A percentile compares a stretch with the other conserved stretches of the same genome.
Evolutionary conservation across 495 filamentous ascomycete genomes (phyloP).

Genomic region (Trichoderma virens): DNA sequence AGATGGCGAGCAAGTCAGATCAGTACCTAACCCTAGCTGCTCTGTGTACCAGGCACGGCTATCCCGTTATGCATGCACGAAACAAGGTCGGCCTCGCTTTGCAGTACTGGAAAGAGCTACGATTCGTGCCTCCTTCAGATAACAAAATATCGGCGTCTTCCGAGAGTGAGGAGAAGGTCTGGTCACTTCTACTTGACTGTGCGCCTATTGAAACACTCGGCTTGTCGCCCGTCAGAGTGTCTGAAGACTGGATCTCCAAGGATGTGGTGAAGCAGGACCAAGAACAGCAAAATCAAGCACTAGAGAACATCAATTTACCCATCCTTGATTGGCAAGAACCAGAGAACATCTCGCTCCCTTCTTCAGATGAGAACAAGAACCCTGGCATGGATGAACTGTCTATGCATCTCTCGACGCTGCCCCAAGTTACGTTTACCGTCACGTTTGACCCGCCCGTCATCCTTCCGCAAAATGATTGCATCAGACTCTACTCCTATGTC

Average conservation of each 20-base stretch:
- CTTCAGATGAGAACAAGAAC: slow-evolving; percentile 29
- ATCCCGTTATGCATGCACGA: slow-evolving; percentile 68
- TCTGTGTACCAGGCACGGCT: slow-evolving; percentile 62
- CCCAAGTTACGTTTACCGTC: slow-evolving; percentile 75
- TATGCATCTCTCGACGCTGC: slow-evolving; percentile 29
- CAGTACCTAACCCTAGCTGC: slow-evolving; percentile 46
- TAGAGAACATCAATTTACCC: slow-evolving; percentile 32
- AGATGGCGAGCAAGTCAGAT: slow-evolving; percentile 38
- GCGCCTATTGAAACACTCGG: slow-evolving; percentile 39
- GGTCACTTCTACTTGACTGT: slow-evolving; percentile 58
- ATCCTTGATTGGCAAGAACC: slow-evolving; percentile 64
- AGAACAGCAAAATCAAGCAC: slow-evolving; percentile 34
- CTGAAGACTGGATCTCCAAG: slow-evolving; percentile 58
- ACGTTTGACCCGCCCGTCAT: slow-evolving; percentile 77
- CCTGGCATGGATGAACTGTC: slow-evolving; percentile 28
- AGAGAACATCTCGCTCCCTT: slow-evolving; percentile 34
- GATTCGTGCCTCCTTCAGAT: slow-evolving; percentile 35
- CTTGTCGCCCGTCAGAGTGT: slow-evolving; percentile 53
- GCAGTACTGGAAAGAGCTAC: slow-evolving; percentile 76
- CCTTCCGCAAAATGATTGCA: slow-evolving; percentile 58
- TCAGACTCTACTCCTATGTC: slow-evolving; percentile 53
- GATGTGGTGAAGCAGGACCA: slow-evolving; percentile 44
- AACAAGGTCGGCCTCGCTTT: slow-evolving; percentile 65
- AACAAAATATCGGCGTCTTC: slow-evolving; percentile 21
- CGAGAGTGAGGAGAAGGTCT: slow-evolving; percentile 37